Evolutionary conservation across 1,139 yeast genomes (phyloP).

Genomic region (Blastobotrys apis): DNA sequence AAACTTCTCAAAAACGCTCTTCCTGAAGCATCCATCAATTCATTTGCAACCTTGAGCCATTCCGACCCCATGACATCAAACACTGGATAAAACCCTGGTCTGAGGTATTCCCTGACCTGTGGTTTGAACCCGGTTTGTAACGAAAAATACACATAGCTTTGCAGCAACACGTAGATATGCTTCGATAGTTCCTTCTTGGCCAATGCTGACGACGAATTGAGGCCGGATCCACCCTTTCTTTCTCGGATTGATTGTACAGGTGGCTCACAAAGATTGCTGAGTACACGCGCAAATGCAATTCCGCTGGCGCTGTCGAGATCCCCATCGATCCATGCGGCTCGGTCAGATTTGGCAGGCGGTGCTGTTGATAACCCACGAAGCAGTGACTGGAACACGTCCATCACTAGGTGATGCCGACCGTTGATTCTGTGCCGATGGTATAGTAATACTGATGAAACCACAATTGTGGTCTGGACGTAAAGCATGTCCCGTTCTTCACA

Average conservation of each 20-base stretch:
- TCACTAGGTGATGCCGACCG: constrained; percentile 67
- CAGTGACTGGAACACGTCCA: constrained; percentile 46
- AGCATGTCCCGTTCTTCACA: constrained; percentile 4
- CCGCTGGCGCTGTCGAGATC: constrained; percentile 32
- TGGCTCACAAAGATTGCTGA: constrained; percentile 74
- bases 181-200: constrained; percentile 59
- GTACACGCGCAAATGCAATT: constrained; percentile 50
- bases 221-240: constrained; percentile 29
- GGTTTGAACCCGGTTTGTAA: constrained; percentile 49
- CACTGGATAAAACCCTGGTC: constrained; percentile 55
- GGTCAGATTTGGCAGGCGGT: constrained; percentile 10
- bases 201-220: constrained; percentile 54
- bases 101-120: constrained; percentile 48
- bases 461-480: constrained; percentile 18
- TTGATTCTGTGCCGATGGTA: constrained; percentile 67
- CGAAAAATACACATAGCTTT: constrained; percentile 47
- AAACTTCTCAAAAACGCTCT: constrained; percentile 62
- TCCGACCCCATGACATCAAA: constrained; percentile 65
- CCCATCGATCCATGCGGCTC: constrained; percentile 13
- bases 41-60: constrained; percentile 62
- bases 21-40: constrained; percentile 68
- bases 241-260: constrained; percentile 33
- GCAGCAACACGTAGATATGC: constrained; percentile 58
- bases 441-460: constrained; percentile 43
- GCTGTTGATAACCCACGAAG: constrained; percentile 31